Evolutionary conservation across 768 basidiomycete species (phyloP), one percentile per base, ranked within the genome.

Genomic region (Krasilnikovozyma curviuscula): DNA sequence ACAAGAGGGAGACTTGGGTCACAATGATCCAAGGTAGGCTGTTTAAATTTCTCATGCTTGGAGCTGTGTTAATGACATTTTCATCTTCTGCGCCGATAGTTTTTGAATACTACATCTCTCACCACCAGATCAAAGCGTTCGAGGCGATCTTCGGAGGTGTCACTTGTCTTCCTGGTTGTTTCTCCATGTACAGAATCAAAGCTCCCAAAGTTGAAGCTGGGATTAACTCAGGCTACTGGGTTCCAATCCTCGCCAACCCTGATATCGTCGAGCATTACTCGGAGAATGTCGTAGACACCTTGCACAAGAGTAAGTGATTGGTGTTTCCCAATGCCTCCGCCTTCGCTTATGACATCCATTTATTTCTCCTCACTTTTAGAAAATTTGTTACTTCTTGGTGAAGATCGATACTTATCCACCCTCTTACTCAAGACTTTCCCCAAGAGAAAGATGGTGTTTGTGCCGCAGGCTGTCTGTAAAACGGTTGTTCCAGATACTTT

Each of bases 141-240:
- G 93, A 98, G 68, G 86, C 89, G 3, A 89, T 91, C 79, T 97
- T 97, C 59, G 93, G 93, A 60, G 88, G 91, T 72, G 93, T 98
- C 7, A 97, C 93, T 48, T 98, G 93, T 74, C 72, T 98, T 55
- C 93, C 93, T 21, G 93, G 93, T 55, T 98, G 93, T 70, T 98
- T 98, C 75, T 52, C 50, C 56, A 97, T 95, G 91, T 97, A 97
- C 69, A 79, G 93, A 56, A 88, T 95, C 76, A 98, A 97, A 68
- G 83, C 89, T 14, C 89, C 89, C n/a, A 98, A 97, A 66, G 88
- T 86, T 40, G 79, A 81, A 50, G 75, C 75, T 40, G n/a, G n/a
- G n/a, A n/a, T n/a, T n/a, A n/a, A n/a, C n/a, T 40, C 48, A 5
- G 89, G 88, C 14, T 97, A 85, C 67, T 98, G 91, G 89, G 93